phyloP scores from a whole-genome alignment of 2,329 filamentous ascomycete species.

The Monosporascus ibericus region DNA sequence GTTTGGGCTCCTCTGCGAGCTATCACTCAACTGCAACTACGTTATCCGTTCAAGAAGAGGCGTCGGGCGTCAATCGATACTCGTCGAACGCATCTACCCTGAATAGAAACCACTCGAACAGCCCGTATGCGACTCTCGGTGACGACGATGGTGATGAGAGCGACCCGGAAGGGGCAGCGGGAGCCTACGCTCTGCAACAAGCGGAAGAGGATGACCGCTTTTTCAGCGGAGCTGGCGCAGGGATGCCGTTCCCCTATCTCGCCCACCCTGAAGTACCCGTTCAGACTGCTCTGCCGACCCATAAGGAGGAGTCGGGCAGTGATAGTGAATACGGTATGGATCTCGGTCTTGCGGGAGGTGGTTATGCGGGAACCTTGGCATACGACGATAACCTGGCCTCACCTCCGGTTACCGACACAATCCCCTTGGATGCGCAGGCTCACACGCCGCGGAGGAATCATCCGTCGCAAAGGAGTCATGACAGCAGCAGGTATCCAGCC shows the following conservation, averaged over 20 bases:
- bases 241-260: conserved; percentile 39
- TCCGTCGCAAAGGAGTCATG: conserved; percentile 32
- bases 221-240: conserved; percentile 42
- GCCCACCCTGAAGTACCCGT: conserved; percentile 31
- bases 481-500: conserved; percentile 33
- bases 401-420: conserved; percentile 29
- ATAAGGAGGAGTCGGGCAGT: conserved; percentile 52
- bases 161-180: conserved; percentile 81
- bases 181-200: conserved; percentile 75
- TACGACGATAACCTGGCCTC: conserved; percentile 45
- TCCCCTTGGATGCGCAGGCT: conserved; percentile 40
- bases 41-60: conserved; percentile 27
- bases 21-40: conserved; percentile 48
- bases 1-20: conserved; percentile 26
- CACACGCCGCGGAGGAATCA: conserved; percentile 37
- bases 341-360: conserved; percentile 67
- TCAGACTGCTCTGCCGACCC: conserved; percentile 34
- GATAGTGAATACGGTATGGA: conserved; percentile 75
- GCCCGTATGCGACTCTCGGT: conserved; percentile 24
- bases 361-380: conserved; percentile 49
- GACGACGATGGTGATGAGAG: conserved; percentile 62
- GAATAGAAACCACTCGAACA: conserved; percentile 29
- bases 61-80: conserved; percentile 32
- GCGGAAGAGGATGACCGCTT: conserved; percentile 72
- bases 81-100: conserved; percentile 36